Conservation (phyloP, 2,329 filamentous ascomycete genomes). For the Trichoderma atrobrunneum region DNA sequence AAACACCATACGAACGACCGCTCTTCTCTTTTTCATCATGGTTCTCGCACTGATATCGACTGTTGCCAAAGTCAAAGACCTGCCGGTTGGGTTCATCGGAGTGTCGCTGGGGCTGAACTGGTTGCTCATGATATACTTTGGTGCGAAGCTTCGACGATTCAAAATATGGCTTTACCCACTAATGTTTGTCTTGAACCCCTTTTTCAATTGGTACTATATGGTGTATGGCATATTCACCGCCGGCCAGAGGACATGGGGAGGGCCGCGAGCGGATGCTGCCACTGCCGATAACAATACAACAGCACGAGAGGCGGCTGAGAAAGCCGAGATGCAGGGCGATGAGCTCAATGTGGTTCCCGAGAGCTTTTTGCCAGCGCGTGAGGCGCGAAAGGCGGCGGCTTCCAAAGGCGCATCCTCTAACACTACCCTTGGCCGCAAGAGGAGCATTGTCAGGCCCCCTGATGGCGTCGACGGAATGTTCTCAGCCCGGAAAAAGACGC, state of each 20-base stretch:
- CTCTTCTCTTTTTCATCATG: constrained; percentile 92
- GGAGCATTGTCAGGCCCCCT: constrained; percentile 67
- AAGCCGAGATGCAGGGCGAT: constrained; percentile 74
- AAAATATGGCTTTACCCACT: constrained; percentile 94
- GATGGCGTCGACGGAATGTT: constrained; percentile 76
- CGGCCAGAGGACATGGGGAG: constrained; percentile 92
- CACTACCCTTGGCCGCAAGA: constrained; percentile 43
- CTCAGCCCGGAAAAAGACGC: constrained; percentile 63
- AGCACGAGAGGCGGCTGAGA: constrained; percentile 78
- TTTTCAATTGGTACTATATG: constrained; percentile 99
- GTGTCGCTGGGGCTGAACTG: constrained; percentile 92
- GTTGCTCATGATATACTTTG: constrained; percentile 95
- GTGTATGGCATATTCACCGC: constrained; percentile 95
- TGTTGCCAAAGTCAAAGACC: constrained; percentile 69
- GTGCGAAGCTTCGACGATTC: constrained; percentile 77
- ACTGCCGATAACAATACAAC: constrained; percentile 73
- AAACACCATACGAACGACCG: constrained; percentile 93
- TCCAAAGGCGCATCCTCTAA: constrained; percentile 28
- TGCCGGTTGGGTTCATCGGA: constrained; percentile 90
- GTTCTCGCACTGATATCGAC: constrained; percentile 82
- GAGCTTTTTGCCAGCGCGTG: constrained; percentile 66
- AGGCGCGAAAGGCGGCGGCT: constrained; percentile 42
- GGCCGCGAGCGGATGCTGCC: constrained; percentile 84
- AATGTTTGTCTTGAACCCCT: constrained; percentile 94
- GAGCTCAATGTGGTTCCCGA: constrained; percentile 88